A percentile compares a stretch with the other conserved stretches of the same genome.
These are phyloP conservation scores for Aureobasidium namibiae DNA, from an alignment of 2,329 filamentous ascomycete species.

Conservation along the genomic window DNA sequence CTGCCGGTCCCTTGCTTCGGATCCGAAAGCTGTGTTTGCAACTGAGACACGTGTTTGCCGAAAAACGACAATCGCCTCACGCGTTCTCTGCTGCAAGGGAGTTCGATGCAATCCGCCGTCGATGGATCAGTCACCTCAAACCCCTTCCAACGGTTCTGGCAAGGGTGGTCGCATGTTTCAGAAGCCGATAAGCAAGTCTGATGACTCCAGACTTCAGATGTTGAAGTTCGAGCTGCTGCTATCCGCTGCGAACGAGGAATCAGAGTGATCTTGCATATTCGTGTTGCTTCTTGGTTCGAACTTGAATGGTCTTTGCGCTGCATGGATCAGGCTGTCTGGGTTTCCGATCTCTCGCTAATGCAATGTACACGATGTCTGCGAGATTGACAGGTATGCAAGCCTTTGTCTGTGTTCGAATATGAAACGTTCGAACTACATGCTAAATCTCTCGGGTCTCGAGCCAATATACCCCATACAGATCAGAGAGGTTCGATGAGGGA, in stretches of 20 bases:
- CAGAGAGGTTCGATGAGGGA: not conserved
- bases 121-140: not conserved
- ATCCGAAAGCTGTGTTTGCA: not conserved
- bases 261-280: not conserved
- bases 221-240: not conserved
- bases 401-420: not conserved
- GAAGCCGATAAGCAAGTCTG: not conserved
- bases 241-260: not conserved
- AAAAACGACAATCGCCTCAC: not conserved
- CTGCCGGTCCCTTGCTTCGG: not conserved
- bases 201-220: not conserved
- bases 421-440: not conserved
- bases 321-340: not conserved
- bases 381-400: constrained; percentile 1
- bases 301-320: not conserved
- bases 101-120: not conserved
- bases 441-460: too few species aligned
- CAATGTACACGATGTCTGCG: not conserved
- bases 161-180: not conserved
- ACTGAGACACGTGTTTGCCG: not conserved
- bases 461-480: not conserved
- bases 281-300: not conserved
- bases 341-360: not conserved
- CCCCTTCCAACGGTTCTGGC: not conserved
- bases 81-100: not conserved